Conservation (phyloP, 768 basidiomycete species). For the Nevesoporus exiguus region DNA sequence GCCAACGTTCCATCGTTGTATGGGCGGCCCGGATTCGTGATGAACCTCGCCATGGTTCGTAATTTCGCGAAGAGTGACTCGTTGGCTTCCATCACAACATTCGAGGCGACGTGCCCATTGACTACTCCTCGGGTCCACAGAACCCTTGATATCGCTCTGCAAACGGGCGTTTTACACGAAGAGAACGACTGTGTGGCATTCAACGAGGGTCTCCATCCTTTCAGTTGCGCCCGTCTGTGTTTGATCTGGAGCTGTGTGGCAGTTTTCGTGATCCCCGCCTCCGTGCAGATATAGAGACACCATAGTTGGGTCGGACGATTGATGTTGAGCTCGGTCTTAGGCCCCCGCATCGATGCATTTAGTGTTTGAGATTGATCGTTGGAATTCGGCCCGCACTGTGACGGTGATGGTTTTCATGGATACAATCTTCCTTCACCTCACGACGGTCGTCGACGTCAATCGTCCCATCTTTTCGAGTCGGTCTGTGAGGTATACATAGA, state of each 20-base stretch:
- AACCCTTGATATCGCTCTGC: not conserved
- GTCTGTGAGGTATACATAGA: not conserved
- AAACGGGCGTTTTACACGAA: not conserved
- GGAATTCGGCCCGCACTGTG: not conserved
- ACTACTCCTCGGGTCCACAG: conserved; percentile 16
- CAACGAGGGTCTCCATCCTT: not conserved
- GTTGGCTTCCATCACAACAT: conserved; percentile 9
- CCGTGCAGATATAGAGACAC: not conserved
- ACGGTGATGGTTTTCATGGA: conserved; percentile 5
- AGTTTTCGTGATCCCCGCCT: not conserved
- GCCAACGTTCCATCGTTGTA: not conserved
- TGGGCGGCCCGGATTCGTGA: conserved; percentile 3
- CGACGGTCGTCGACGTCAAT: conserved; percentile 6
- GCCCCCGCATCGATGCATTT: not conserved
- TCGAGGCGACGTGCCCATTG: not conserved
- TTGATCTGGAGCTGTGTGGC: not conserved
- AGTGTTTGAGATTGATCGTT: not conserved
- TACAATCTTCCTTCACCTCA: conserved; percentile 2
- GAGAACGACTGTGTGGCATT: not conserved
- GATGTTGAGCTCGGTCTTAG: not conserved
- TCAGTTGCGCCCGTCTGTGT: not conserved
- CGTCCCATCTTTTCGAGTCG: not conserved
- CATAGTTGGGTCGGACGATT: not conserved
- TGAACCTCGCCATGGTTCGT: not conserved
- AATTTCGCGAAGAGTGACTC: not conserved